Conservation (phyloP, 257 asterid species). For the Rauvolfia tetraphylla region DNA sequence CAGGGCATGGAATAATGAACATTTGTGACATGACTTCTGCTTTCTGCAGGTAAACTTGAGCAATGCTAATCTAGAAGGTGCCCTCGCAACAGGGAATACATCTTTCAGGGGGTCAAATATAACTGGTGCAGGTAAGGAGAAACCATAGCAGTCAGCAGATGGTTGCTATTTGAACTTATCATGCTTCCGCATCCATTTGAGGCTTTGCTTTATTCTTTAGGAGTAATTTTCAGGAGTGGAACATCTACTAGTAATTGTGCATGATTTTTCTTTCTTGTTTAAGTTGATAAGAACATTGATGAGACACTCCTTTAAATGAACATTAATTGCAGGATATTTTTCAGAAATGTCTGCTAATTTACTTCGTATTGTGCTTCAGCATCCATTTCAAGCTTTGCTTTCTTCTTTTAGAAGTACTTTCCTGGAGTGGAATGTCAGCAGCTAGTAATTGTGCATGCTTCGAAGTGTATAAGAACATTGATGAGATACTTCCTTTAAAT, state of each 20-base stretch:
- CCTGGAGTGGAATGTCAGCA: too few relatives aligned
- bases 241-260: not conserved
- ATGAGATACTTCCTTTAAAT: too few relatives aligned
- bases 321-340: not conserved
- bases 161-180: not conserved
- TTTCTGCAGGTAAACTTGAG: conserved; percentile 65
- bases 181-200: not conserved
- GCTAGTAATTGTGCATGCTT: too few relatives aligned
- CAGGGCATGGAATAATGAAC: not conserved
- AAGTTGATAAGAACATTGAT: not conserved
- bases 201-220: not conserved
- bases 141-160: not conserved
- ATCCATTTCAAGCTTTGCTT: too few relatives aligned
- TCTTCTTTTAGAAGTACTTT: too few relatives aligned
- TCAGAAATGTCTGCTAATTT: not conserved
- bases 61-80: conserved; percentile 94
- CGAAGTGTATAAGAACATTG: too few relatives aligned
- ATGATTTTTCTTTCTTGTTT: not conserved
- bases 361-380: too few relatives aligned
- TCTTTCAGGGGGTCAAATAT: conserved; percentile 78
- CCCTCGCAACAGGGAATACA: conserved; percentile 89
- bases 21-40: not conserved
- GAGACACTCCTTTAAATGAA: not conserved
- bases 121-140: conserved; percentile 76
- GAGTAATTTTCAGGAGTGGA: not conserved